These are phyloP conservation scores for Pneumocystis sp. DNA, from an alignment of 1,139 yeast species.

Conservation along the genomic window DNA sequence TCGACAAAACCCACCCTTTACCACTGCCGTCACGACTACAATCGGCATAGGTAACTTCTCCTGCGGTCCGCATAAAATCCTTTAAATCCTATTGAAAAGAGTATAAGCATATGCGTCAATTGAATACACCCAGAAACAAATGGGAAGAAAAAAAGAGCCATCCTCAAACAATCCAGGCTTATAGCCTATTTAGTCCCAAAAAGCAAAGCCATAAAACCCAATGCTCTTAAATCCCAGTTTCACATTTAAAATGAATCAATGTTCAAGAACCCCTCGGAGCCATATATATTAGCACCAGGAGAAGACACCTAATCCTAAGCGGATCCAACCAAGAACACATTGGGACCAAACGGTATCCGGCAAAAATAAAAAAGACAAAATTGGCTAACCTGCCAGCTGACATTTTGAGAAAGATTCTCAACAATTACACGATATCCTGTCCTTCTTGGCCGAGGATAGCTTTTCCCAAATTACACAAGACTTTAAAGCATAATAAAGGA, in stretches of 20 bases:
- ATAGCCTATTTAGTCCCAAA: constrained; percentile 3
- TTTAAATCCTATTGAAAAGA: constrained; percentile 16
- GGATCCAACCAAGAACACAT: not conserved
- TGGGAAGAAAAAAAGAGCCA: constrained; percentile 9
- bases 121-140: constrained; percentile 5
- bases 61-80: constrained; percentile 18
- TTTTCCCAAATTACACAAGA: constrained; percentile 12
- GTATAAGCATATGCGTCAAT: constrained; percentile 3
- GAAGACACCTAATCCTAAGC: not conserved
- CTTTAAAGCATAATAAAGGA: not conserved
- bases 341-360: constrained; percentile 4
- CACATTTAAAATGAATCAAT: not conserved
- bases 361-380: constrained; percentile 8
- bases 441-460: constrained; percentile 18
- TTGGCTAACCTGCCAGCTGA: constrained; percentile 21
- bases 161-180: not conserved
- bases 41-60: constrained; percentile 17
- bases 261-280: not conserved
- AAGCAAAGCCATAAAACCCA: constrained; percentile 1
- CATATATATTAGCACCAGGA: not conserved
- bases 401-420: constrained; percentile 18
- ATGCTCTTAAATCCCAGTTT: not conserved
- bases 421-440: constrained; percentile 18
- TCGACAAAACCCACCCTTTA: constrained; percentile 15
- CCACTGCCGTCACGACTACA: constrained; percentile 17